A percentile compares a stretch with the other conserved stretches of the same genome.
phyloP scores from a whole-genome alignment of 208 protist species.

The Leishmania aethiopica region DNA sequence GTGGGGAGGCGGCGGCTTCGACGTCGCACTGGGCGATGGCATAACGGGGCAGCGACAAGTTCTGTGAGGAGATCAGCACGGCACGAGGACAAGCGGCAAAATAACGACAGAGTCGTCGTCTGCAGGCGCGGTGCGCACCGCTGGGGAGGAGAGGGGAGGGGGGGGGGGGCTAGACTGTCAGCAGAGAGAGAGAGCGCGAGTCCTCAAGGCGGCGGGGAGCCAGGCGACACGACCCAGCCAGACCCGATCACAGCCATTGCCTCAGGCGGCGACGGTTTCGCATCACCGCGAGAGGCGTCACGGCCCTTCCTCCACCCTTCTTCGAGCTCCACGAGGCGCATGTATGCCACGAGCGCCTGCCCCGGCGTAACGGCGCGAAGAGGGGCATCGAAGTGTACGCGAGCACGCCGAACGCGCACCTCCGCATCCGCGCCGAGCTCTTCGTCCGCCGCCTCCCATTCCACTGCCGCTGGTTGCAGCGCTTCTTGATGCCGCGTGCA shows the following conservation, averaged over 20 bases:
- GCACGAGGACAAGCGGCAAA: not conserved
- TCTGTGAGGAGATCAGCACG: not conserved
- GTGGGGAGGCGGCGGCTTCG: not conserved
- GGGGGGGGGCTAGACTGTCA: not conserved
- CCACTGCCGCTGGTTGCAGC: slow-evolving; percentile 39
- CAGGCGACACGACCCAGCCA: slow-evolving; percentile 5
- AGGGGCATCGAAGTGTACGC: slow-evolving; percentile 39
- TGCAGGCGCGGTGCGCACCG: not conserved
- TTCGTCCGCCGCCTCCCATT: slow-evolving; percentile 30
- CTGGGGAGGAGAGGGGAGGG: not conserved
- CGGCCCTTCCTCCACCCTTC: not conserved
- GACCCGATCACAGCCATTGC: slow-evolving; percentile 20
- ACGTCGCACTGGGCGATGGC: not conserved
- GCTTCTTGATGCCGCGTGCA: slow-evolving; percentile 62
- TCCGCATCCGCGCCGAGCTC: not conserved
- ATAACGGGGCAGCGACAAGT: not conserved
- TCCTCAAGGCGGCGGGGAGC: not conserved
- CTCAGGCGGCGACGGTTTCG: not conserved
- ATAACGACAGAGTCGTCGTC: not conserved
- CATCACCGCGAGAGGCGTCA: not conserved
- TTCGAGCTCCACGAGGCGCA: slow-evolving; percentile 10
- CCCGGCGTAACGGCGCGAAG: slow-evolving; percentile 65
- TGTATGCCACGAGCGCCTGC: slow-evolving; percentile 66
- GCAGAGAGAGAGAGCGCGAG: no score
- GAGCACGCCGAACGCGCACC: slow-evolving; percentile 6